Percentiles rank a stretch among this genome's conserved stretches.
Evolutionary conservation across 1,139 yeast species (phyloP).

Genomic region (Magnusiomyces clavatus): DNA sequence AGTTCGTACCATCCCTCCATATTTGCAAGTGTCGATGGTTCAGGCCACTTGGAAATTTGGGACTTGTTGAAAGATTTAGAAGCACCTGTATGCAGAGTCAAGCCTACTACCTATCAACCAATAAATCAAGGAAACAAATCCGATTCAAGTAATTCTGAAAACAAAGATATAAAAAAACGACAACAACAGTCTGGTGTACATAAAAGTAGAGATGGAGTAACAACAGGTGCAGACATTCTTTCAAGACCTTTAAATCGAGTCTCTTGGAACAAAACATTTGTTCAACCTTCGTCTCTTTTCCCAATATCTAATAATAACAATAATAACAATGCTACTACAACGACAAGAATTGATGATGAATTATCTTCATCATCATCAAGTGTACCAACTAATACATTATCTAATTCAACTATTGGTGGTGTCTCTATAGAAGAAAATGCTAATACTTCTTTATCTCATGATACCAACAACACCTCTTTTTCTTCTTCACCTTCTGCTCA

Average conservation of each 20-base stretch:
- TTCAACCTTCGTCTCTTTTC: neutral
- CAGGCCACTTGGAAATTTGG: conserved; percentile 48
- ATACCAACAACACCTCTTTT: too few species aligned
- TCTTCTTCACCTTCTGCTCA: too few species aligned
- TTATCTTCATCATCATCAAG: neutral
- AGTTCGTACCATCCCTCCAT: conserved; percentile 39
- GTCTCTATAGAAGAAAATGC: too few species aligned
- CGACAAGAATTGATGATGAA: neutral
- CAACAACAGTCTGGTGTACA: neutral
- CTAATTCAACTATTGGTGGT: too few species aligned
- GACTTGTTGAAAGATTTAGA: conserved; percentile 39
- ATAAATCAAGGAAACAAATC: neutral
- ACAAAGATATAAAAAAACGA: neutral
- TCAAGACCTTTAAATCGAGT: conserved; percentile 11
- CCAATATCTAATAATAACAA: neutral
- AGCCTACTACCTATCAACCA: conserved; percentile 17
- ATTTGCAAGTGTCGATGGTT: conserved; percentile 44
- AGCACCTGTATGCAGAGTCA: conserved; percentile 33
- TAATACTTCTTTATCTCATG: too few species aligned
- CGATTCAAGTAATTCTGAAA: neutral
- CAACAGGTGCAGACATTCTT: conserved; percentile 5
- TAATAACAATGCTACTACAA: too few species aligned
- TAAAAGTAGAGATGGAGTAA: neutral
- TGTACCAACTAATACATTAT: neutral
- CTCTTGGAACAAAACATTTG: conserved; percentile 7